Base-by-base conservation (phyloP, 2,329 filamentous ascomycete species). In the Phaeosphaeriaceae sp. region DNA sequence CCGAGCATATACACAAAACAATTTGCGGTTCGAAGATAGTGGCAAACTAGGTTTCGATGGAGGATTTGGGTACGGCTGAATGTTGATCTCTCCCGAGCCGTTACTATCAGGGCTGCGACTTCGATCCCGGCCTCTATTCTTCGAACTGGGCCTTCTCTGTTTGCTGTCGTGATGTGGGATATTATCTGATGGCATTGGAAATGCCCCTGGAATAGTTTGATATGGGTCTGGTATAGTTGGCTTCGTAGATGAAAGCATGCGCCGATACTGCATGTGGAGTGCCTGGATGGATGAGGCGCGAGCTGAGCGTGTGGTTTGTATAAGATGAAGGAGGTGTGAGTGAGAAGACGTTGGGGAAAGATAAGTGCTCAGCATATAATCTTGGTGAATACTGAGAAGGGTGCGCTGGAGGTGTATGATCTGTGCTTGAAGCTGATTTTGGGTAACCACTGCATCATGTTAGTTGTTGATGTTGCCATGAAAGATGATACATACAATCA, bases 1-100 rank as follows among this genome's bases (percentile, higher is more conserved):
- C 20, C 56, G 58, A 2, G 70, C 66, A 37, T 70, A 72, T 13
- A 64, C 40, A 39, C 70, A 72, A 48, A 66, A 72, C 3, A 72
- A 55, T 1, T 43, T 49, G 3, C 37, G 18, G 26, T 49, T 39
- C 18, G 52, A 42, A 6, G 38, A 49, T 1, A 42, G 28, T 3
- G 26, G 26, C 8, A 46, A 42, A 3, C 30, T 43, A 15, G 37
- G 45, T 7, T 15, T 35, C 8, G 42, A 52, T 9, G 15, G 42
- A 15, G 51, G 42, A 1, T 41, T 58, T 12, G 48, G 26, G 8
- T 38, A 40, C 4, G 43, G 48, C 26, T 37, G 33, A 46, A 41
- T 40, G 28, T 39, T 18, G 42, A 46, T 28, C 30, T 38, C 35
- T 32, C 17, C 48, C 8, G 51, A 51, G 30, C 36, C 55, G 13